phyloP scores from a whole-genome alignment of 78 protist species.

The Dictyostelium intermedium region DNA sequence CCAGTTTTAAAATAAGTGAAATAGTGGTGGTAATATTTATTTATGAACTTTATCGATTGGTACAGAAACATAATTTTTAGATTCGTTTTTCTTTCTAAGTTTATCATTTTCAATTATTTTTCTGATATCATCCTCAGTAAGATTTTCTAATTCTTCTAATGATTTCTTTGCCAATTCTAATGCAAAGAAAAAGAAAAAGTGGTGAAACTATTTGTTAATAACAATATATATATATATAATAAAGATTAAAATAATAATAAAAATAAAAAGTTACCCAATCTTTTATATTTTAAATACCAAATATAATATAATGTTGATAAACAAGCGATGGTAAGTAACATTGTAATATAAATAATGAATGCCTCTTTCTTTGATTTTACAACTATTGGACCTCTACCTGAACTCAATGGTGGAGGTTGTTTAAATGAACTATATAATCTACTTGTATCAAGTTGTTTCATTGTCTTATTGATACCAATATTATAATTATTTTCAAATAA shows the following conservation, averaged over 20 bases:
- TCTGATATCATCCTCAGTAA: conserved; percentile 3
- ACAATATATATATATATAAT: background rate
- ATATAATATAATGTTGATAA: background rate
- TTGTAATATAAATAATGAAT: background rate
- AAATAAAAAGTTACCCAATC: background rate
- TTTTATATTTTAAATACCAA: background rate
- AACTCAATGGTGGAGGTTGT: background rate
- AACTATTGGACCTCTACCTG: background rate
- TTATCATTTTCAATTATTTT: background rate
- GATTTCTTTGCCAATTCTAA: background rate
- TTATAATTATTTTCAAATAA: no score
- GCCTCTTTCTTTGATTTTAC: background rate
- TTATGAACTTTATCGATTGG: background rate
- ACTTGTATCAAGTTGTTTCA: background rate
- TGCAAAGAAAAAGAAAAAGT: background rate
- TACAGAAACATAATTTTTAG: no score
- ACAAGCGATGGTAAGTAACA: background rate
- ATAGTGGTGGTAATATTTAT: background rate
- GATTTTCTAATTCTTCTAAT: background rate
- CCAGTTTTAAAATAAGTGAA: background rate
- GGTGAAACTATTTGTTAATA: background rate
- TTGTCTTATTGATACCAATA: background rate
- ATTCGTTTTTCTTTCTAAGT: background rate
- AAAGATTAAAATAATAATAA: background rate
- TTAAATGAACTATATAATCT: background rate